Percentiles rank a stretch among this genome's conserved stretches.
phyloP scores from a whole-genome alignment of 441 rosid genomes.

The Omphalea diandra region DNA sequence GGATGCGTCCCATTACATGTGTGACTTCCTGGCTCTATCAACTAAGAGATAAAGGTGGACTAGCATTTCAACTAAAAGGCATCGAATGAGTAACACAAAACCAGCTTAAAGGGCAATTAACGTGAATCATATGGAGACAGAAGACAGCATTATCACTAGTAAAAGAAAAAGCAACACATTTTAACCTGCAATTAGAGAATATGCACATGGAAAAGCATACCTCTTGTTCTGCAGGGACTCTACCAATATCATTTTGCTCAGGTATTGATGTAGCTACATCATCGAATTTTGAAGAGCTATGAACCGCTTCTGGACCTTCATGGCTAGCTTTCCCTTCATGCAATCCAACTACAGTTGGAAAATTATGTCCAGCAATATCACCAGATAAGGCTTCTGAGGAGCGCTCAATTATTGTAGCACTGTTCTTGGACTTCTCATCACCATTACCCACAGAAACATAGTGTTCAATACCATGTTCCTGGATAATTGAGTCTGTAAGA shows the following conservation, averaged over 20 bases:
- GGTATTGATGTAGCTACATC: conserved; percentile 25
- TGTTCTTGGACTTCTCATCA: conserved; percentile 42
- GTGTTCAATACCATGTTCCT: conserved; percentile 39
- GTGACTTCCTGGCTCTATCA: not conserved
- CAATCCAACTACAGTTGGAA: conserved; percentile 38
- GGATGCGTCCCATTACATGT: not conserved
- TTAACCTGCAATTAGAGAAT: not conserved
- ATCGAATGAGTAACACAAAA: not conserved
- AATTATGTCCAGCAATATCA: conserved; percentile 31
- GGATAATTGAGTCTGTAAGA: conserved; percentile 35
- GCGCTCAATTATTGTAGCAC: conserved; percentile 35
- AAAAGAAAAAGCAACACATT: not conserved
- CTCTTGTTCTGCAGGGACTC: conserved; percentile 38
- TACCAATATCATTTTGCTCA: conserved; percentile 33
- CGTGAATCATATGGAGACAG: not conserved
- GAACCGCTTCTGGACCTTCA: conserved; percentile 36
- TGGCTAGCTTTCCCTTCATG: conserved; percentile 44
- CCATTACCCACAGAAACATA: conserved; percentile 33
- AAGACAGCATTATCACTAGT: not conserved
- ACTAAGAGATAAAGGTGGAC: not conserved
- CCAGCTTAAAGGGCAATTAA: not conserved
- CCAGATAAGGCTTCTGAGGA: conserved; percentile 44
- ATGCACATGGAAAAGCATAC: conserved; percentile 31
- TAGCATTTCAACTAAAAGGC: not conserved
- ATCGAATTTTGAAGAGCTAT: conserved; percentile 40